Evolutionary conservation across 768 basidiomycete genomes (phyloP).

Genomic region (Boletales sp.): DNA sequence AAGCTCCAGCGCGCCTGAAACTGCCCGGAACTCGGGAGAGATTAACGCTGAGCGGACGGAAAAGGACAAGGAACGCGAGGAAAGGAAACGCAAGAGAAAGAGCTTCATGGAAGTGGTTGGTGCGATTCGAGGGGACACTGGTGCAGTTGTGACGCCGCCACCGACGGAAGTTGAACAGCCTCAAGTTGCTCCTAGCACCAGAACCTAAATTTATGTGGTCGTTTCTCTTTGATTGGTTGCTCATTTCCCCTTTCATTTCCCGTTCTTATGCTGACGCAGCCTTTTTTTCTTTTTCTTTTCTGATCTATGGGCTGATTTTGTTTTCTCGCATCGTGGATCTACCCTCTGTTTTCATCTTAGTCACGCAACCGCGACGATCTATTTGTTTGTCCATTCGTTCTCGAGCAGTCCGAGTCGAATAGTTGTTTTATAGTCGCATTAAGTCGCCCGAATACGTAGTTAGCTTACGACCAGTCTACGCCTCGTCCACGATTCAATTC

Average conservation of each 20-base stretch:
- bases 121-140: slow-evolving; percentile 24
- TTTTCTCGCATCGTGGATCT: slow-evolving; percentile 15
- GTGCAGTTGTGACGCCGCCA: slow-evolving; percentile 35
- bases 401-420: slow-evolving; percentile 8
- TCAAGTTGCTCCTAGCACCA: slow-evolving; percentile 1
- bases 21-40: slow-evolving; percentile 42
- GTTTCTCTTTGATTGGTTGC: background rate
- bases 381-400: background rate
- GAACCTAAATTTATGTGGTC: slow-evolving; percentile 1
- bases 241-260: slow-evolving; percentile 1
- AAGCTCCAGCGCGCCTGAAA: slow-evolving; percentile 38
- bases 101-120: slow-evolving; percentile 44
- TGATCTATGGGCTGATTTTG: slow-evolving; percentile 8
- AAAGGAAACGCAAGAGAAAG: slow-evolving; percentile 62
- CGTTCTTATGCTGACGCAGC: slow-evolving; percentile 3
- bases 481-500: slow-evolving; percentile 17
- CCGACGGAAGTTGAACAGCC: slow-evolving; percentile 14
- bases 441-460: slow-evolving; percentile 10
- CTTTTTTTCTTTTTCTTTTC: slow-evolving; percentile 1
- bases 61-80: slow-evolving; percentile 54
- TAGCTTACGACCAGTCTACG: slow-evolving; percentile 22
- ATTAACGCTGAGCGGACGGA: slow-evolving; percentile 45
- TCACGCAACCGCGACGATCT: slow-evolving; percentile 12
- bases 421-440: slow-evolving; percentile 20
- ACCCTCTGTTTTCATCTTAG: slow-evolving; percentile 7